phyloP scores from a whole-genome alignment of 1,284 basidiomycete species.

The Moesziomyces aphidis region DNA sequence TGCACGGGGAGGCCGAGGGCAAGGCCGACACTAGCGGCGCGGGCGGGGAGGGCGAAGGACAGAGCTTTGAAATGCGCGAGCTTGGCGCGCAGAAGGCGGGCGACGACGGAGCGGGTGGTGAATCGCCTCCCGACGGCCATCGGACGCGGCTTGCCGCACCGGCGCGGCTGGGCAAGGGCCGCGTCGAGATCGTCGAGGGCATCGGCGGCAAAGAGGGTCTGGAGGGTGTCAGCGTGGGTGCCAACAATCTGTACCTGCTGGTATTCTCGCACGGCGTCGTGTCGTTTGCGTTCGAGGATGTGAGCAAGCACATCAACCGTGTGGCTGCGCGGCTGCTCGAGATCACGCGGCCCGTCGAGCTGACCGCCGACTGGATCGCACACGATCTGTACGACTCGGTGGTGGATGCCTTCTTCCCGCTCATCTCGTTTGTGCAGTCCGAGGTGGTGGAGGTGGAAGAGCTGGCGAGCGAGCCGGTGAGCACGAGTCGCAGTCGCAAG shows the following conservation, averaged over 20 bases:
- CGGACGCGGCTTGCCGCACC: slow-evolving; percentile 29
- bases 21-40: slow-evolving; percentile 15
- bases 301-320: slow-evolving; percentile 84
- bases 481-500: slow-evolving; percentile 13
- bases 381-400: slow-evolving; percentile 93
- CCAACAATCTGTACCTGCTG: slow-evolving; percentile 86
- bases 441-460: slow-evolving; percentile 72
- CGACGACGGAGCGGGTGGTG: background rate
- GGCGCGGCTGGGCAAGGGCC: slow-evolving; percentile 47
- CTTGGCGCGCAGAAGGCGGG: slow-evolving; percentile 2
- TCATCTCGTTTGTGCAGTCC: slow-evolving; percentile 83
- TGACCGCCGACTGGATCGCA: slow-evolving; percentile 81
- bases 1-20: slow-evolving; percentile 21
- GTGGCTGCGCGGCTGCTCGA: slow-evolving; percentile 78
- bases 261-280: slow-evolving; percentile 91
- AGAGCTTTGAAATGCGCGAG: slow-evolving; percentile 46
- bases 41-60: slow-evolving; percentile 1
- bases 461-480: slow-evolving; percentile 32
- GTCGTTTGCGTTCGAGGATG: slow-evolving; percentile 91
- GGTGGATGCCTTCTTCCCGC: slow-evolving; percentile 92
- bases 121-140: slow-evolving; percentile 8
- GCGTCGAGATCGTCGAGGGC: slow-evolving; percentile 73
- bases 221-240: slow-evolving; percentile 76
- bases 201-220: slow-evolving; percentile 73
- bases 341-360: slow-evolving; percentile 50